Evolutionary conservation across 1,284 basidiomycete genomes (phyloP).

Genomic region (Lentinus polychrous): DNA sequence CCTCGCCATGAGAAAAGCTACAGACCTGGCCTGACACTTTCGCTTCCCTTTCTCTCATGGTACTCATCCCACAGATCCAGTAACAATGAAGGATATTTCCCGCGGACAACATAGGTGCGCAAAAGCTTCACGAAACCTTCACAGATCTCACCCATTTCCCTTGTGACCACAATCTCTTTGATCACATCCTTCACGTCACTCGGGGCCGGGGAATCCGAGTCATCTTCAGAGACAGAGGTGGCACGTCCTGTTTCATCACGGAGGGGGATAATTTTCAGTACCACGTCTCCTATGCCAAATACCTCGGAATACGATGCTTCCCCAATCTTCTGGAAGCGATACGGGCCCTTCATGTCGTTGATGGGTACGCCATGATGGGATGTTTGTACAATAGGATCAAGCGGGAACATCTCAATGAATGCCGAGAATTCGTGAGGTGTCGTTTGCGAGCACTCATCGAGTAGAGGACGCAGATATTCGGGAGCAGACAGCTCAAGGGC

Average conservation of each 20-base stretch:
- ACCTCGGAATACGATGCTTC: conserved; percentile 98
- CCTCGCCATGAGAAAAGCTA: neutral
- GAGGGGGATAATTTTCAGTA: conserved; percentile 83
- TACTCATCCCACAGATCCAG: conserved; percentile 87
- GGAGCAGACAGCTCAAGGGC: conserved; percentile 19
- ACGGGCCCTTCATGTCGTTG: conserved; percentile 17
- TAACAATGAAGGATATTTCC: conserved; percentile 74
- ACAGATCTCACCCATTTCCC: conserved; percentile 67
- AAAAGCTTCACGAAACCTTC: conserved; percentile 74
- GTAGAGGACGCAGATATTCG: conserved; percentile 49
- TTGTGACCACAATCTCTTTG: conserved; percentile 85
- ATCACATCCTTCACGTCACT: conserved; percentile 72
- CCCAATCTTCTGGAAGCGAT: conserved; percentile 75
- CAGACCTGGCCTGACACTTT: conserved; percentile 82
- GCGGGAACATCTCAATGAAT: conserved; percentile 73
- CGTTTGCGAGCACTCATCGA: conserved; percentile 61
- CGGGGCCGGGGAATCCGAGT: conserved; percentile 54
- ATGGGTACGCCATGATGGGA: conserved; percentile 14
- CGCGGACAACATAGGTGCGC: conserved; percentile 80
- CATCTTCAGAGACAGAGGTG: conserved; percentile 54
- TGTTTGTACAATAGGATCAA: conserved; percentile 50
- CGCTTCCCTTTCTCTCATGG: conserved; percentile 62
- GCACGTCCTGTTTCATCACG: conserved; percentile 38
- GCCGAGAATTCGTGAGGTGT: conserved; percentile 69
- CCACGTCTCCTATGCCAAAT: conserved; percentile 81